A percentile compares a stretch with the other conserved stretches of the same genome.
Evolutionary conservation across 2,329 filamentous ascomycete species (phyloP).

Genomic region (Paecilomyces dactylethromorphus): DNA sequence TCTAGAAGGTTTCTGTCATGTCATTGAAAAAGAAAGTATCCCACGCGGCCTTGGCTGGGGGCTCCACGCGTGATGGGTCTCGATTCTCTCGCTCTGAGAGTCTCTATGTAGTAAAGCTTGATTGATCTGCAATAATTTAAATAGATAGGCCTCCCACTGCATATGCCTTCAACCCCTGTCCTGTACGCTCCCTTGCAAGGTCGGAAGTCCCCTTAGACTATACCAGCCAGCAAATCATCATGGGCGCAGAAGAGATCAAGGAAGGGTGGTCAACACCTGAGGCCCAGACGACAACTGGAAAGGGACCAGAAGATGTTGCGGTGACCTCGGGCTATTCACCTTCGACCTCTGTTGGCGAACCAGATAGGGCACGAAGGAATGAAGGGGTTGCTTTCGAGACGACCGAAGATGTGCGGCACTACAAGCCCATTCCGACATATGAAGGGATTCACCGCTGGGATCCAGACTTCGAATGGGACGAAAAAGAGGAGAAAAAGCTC

Average conservation of each 20-base stretch:
- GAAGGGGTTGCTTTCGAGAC: constrained; percentile 27
- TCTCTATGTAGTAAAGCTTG: neutral
- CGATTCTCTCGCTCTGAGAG: neutral
- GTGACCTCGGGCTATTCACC: constrained; percentile 10
- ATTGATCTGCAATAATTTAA: neutral
- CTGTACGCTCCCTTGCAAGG: neutral
- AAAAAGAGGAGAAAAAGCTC: constrained; percentile 37
- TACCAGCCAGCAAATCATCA: neutral
- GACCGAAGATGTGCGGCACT: constrained; percentile 27
- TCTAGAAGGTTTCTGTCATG: neutral
- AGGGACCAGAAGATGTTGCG: neutral
- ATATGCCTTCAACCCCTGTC: neutral
- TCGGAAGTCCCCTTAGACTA: neutral
- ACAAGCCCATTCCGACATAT: constrained; percentile 36
- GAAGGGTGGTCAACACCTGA: neutral
- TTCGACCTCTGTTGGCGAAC: constrained; percentile 3
- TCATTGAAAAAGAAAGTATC: neutral
- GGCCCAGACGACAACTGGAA: neutral
- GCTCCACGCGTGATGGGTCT: neutral
- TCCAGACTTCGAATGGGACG: constrained; percentile 38
- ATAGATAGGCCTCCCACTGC: neutral
- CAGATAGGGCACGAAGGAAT: constrained; percentile 2
- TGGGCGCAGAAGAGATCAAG: constrained; percentile 1
- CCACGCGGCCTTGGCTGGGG: neutral
- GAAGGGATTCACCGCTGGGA: constrained; percentile 46